A percentile compares a stretch with the other conserved stretches of the same genome.
phyloP scores from a whole-genome alignment of 805 yeast genomes.

The Suhomyces pyralidae region DNA sequence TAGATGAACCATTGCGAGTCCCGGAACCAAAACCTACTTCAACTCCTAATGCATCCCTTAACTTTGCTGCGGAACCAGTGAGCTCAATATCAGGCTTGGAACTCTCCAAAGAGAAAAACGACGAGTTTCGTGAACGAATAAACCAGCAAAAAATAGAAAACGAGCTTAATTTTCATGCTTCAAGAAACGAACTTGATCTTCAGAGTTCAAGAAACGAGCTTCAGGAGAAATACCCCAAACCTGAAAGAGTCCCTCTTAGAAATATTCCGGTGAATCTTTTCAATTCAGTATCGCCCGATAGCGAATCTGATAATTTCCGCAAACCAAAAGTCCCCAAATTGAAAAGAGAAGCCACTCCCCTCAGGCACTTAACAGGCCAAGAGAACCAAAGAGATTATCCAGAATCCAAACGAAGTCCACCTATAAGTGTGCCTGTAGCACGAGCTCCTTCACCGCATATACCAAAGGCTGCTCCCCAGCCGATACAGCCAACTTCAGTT shows the following conservation, averaged over 20 bases:
- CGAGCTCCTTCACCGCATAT: background rate
- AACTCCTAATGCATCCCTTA: background rate
- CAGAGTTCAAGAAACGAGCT: background rate
- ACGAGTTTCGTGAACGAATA: conserved; percentile 22
- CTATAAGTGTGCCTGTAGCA: background rate
- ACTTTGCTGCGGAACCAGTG: background rate
- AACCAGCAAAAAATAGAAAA: conserved; percentile 21
- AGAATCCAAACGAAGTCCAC: background rate
- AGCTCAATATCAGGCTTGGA: background rate
- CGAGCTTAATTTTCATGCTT: conserved; percentile 1
- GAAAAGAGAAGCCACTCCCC: background rate
- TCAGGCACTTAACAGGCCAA: background rate
- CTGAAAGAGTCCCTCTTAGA: conserved; percentile 16
- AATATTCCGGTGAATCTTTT: conserved; percentile 13
- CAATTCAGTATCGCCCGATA: conserved; percentile 10
- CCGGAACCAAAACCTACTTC: background rate
- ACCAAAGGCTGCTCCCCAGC: background rate
- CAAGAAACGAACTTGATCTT: background rate
- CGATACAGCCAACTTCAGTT: background rate
- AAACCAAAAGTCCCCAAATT: conserved; percentile 30
- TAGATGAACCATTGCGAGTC: background rate
- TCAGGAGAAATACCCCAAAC: background rate
- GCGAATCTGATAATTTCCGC: conserved; percentile 22
- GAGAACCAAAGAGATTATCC: background rate
- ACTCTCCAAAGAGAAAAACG: conserved; percentile 18